A percentile compares a stretch with the other conserved stretches of the same genome.
Evolutionary conservation across 2,329 filamentous ascomycete species (phyloP).

Genomic region (Exophiala dermatitidis): DNA sequence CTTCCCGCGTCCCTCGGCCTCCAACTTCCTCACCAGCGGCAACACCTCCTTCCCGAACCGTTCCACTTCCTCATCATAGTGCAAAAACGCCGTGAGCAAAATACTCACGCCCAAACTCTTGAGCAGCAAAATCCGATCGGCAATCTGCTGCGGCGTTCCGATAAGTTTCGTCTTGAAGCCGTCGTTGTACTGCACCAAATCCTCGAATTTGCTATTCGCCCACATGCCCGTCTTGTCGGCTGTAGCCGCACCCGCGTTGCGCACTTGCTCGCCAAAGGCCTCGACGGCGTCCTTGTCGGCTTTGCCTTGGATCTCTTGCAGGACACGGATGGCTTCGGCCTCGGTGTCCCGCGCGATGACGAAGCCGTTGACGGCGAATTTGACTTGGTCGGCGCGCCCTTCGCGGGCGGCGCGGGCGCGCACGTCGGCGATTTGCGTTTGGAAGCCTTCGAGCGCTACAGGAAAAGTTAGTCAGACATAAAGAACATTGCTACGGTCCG

Average conservation of each 20-base stretch:
- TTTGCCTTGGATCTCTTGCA: conserved; percentile 49
- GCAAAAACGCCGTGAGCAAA: conserved; percentile 43
- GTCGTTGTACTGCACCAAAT: conserved; percentile 50
- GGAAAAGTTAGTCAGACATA: too few relatives aligned
- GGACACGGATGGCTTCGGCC: conserved; percentile 46
- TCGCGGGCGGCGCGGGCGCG: too few relatives aligned
- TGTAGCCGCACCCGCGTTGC: conserved; percentile 45
- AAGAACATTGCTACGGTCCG: too few relatives aligned
- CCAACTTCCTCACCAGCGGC: conserved; percentile 43
- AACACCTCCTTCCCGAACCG: conserved; percentile 43
- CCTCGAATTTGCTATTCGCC: conserved; percentile 47
- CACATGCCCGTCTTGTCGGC: conserved; percentile 48
- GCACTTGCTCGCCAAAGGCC: conserved; percentile 44
- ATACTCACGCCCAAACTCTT: conserved; percentile 37
- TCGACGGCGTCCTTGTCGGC: conserved; percentile 46
- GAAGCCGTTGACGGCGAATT: too few relatives aligned
- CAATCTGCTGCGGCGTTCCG: conserved; percentile 57
- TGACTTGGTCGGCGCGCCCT: too few relatives aligned
- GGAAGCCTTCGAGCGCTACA: too few relatives aligned
- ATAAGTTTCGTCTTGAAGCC: conserved; percentile 51
- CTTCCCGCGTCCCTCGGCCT: conserved; percentile 44
- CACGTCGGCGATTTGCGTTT: too few relatives aligned
- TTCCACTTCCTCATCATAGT: conserved; percentile 49
- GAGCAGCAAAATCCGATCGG: conserved; percentile 60
- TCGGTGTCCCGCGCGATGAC: conserved; percentile 41